Base-by-base conservation (phyloP, 805 yeast species). In the Metschnikowia vanudenii region DNA sequence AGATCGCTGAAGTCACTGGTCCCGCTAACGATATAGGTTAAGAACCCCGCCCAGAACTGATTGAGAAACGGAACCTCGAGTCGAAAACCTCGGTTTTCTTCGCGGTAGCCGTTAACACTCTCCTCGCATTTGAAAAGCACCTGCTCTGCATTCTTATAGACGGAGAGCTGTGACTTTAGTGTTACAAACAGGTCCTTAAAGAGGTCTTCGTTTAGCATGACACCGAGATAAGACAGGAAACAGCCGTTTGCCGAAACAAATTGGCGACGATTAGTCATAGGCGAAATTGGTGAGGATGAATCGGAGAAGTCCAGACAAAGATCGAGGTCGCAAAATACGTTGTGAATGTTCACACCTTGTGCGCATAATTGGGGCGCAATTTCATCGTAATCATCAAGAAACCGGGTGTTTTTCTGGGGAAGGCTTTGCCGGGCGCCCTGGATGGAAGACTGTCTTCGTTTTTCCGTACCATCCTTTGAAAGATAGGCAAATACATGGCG, bases 11-110 rank as follows among this genome's bases (percentile, higher is more conserved):
- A 44, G 19, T 52, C 52, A 24, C 43, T 46, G 20, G 49, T 50
- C 4, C 76, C 76, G 52, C 69, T 68, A 39, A 58, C 49, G 37
- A 69, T 52, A 44, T 58, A 69, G 12, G 68, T 55, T 18, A 73
- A 54, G 49, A 63, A 68, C 0, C 77, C 76, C 1, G 65, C 56
- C 67, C 74, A 67, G 51, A 72, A 73, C 18, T 56, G 58, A 46
- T 58, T 65, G 55, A 69, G 53, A 41, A 72, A 68, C 4, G 77
- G 76, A 13, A 69, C 51, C 24, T 63, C 61, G 14, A 69, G 55
- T 8, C 61, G 60, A 41, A 54, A 63, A 14, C 47, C 42, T 6
- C 58, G 47, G 9, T 22, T 39, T 10, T 49, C 46, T 1, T 50
- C 46, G 7, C 41, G 46, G 43, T 63, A 69, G 0, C 74, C 76